Evolutionary conservation across 257 asterid genomes (phyloP).

Genomic region (Gynochthodes officinalis): DNA sequence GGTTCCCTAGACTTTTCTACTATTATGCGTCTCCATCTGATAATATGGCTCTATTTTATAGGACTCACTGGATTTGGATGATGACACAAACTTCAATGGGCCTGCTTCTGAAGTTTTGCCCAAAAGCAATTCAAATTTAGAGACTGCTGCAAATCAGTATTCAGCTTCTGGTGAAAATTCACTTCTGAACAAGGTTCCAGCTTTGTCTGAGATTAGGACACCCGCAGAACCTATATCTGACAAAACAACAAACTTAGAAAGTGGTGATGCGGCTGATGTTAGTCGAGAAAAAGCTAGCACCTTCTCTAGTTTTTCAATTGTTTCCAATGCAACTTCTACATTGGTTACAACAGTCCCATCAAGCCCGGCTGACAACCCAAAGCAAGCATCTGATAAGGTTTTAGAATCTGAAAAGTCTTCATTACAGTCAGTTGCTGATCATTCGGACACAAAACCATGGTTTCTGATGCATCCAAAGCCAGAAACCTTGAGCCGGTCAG

Average conservation of each 20-base stretch:
- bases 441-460: constrained; percentile 31
- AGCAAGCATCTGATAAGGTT: constrained; percentile 30
- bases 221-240: constrained; percentile 20
- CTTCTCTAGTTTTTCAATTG: constrained; percentile 21
- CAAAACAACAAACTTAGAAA: constrained; percentile 26
- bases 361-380: constrained; percentile 32
- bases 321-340: constrained; percentile 24
- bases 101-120: constrained; percentile 28
- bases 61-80: constrained; percentile 58
- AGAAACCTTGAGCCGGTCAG: constrained; percentile 29
- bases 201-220: constrained; percentile 30
- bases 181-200: constrained; percentile 22
- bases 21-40: not conserved
- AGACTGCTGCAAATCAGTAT: constrained; percentile 22
- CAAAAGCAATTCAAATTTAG: constrained; percentile 28
- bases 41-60: constrained; percentile 18
- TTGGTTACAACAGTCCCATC: constrained; percentile 25
- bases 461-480: constrained; percentile 14
- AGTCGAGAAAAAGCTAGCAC: constrained; percentile 30
- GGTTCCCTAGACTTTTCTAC: not conserved
- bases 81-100: constrained; percentile 41
- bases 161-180: constrained; percentile 26
- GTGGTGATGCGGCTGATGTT: constrained; percentile 18
- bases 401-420: constrained; percentile 6
- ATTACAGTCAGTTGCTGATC: constrained; percentile 21